phyloP scores from a whole-genome alignment of 192 early-diverging fungal species.

The Pilaira anomala region DNA sequence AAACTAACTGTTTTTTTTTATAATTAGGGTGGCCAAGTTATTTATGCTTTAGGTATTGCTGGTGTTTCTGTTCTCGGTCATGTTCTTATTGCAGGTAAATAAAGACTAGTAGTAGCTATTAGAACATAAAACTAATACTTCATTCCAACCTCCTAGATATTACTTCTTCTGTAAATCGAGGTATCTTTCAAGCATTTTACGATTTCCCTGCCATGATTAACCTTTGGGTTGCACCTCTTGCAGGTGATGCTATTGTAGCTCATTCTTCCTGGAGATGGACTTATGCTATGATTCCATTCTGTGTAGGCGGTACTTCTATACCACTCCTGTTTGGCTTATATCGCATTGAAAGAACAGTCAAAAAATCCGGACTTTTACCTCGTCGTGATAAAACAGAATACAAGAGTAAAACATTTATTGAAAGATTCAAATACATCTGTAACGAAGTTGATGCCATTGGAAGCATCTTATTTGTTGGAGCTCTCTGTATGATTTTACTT shows the following conservation, averaged over 20 bases:
- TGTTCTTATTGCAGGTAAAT: conserved; percentile 15
- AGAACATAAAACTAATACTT: not conserved
- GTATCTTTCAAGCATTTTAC: conserved; percentile 20
- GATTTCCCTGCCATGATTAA: conserved; percentile 21
- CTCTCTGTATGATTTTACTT: conserved; percentile 19
- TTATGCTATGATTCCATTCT: conserved; percentile 23
- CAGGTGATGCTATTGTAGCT: conserved; percentile 16
- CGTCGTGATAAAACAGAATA: not conserved
- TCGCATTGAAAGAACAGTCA: conserved; percentile 4
- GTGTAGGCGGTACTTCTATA: conserved; percentile 7
- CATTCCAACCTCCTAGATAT: conserved; percentile 10
- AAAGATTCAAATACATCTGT: not conserved
- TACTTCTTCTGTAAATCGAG: conserved; percentile 20
- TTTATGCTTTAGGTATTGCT: conserved; percentile 24
- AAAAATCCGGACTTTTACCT: not conserved
- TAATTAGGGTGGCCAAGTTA: conserved; percentile 22
- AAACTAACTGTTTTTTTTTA: not conserved
- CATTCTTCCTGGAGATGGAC: conserved; percentile 22
- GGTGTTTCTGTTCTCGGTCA: conserved; percentile 19
- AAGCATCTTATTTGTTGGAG: conserved; percentile 16
- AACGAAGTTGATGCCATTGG: conserved; percentile 14
- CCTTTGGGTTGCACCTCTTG: conserved; percentile 22
- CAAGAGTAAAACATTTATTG: conserved; percentile 1
- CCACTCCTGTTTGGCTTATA: conserved; percentile 13
- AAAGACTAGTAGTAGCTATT: no score